phyloP scores from a whole-genome alignment of 108 stramenopile genomes.

The Heterococcus sp. region DNA sequence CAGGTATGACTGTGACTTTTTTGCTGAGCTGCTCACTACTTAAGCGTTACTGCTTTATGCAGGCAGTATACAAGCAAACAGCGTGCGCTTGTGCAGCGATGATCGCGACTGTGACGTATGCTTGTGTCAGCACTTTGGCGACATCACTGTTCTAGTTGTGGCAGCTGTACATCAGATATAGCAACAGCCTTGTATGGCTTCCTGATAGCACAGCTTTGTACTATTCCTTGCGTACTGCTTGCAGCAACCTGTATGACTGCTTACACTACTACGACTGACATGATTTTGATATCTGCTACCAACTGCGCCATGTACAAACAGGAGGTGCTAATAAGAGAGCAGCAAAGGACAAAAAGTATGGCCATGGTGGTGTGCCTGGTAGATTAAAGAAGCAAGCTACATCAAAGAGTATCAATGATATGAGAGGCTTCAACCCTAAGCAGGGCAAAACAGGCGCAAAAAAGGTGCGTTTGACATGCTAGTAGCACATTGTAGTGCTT shows the following conservation, averaged over 20 bases:
- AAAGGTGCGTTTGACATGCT: no score
- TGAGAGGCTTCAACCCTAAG: conserved; percentile 53
- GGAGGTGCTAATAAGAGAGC: conserved; percentile 10
- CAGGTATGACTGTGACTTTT: not conserved
- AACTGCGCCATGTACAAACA: not conserved
- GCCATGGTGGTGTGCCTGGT: conserved; percentile 50
- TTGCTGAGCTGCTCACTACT: not conserved
- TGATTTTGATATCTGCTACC: not conserved
- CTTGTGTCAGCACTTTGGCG: no score
- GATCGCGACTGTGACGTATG: no score
- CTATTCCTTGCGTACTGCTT: not conserved
- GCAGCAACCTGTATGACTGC: not conserved
- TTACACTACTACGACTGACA: not conserved
- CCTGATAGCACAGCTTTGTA: not conserved
- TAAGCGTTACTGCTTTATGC: no score
- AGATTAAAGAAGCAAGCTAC: conserved; percentile 11
- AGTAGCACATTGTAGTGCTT: no score
- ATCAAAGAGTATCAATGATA: conserved; percentile 41
- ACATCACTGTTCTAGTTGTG: no score
- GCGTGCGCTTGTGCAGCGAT: no score
- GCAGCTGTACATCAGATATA: not conserved
- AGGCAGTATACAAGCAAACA: no score
- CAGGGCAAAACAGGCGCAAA: conserved; percentile 30
- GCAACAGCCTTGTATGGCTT: not conserved
- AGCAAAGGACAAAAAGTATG: conserved; percentile 60